Evolutionary conservation across 805 yeast species (phyloP).

Genomic region (Metschnikowia colocasiae): DNA sequence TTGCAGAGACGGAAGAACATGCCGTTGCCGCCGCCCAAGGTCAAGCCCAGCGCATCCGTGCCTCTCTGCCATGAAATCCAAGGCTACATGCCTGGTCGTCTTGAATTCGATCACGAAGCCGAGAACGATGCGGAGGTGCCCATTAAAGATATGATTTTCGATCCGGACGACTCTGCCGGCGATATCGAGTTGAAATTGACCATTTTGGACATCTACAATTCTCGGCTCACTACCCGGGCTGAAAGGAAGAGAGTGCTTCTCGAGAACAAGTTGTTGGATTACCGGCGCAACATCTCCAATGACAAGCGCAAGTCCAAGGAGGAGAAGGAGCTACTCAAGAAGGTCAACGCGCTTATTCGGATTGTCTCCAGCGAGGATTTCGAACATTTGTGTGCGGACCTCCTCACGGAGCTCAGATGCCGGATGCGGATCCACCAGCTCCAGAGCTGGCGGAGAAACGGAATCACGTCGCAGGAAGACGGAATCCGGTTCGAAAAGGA

Average conservation of each 20-base stretch:
- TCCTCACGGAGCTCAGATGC: slow-evolving; percentile 72
- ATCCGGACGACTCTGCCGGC: slow-evolving; percentile 82
- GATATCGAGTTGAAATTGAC: slow-evolving; percentile 90
- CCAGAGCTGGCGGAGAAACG: slow-evolving; percentile 91
- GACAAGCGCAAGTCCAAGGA: slow-evolving; percentile 89
- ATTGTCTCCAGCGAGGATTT: slow-evolving; percentile 80
- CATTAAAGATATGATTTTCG: slow-evolving; percentile 93
- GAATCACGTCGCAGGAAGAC: slow-evolving; percentile 76
- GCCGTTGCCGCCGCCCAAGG: slow-evolving; percentile 78
- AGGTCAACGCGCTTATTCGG: slow-evolving; percentile 76
- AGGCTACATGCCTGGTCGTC: slow-evolving; percentile 97
- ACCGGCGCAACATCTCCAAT: slow-evolving; percentile 70
- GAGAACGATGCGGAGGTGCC: slow-evolving; percentile 96
- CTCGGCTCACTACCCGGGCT: slow-evolving; percentile 85
- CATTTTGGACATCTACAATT: slow-evolving; percentile 83
- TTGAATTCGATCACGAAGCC: slow-evolving; percentile 93
- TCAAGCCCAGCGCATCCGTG: slow-evolving; percentile 85
- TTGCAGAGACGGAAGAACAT: slow-evolving; percentile 68
- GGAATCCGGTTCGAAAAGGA: slow-evolving; percentile 89
- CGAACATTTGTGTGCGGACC: slow-evolving; percentile 66
- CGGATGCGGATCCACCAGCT: slow-evolving; percentile 81
- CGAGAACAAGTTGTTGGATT: slow-evolving; percentile 75
- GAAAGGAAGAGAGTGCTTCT: slow-evolving; percentile 84
- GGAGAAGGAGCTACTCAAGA: slow-evolving; percentile 76
- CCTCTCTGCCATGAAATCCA: slow-evolving; percentile 97